These are phyloP conservation scores for Manihot esculenta DNA, from an alignment of 441 rosid species.

Conservation along the genomic window DNA sequence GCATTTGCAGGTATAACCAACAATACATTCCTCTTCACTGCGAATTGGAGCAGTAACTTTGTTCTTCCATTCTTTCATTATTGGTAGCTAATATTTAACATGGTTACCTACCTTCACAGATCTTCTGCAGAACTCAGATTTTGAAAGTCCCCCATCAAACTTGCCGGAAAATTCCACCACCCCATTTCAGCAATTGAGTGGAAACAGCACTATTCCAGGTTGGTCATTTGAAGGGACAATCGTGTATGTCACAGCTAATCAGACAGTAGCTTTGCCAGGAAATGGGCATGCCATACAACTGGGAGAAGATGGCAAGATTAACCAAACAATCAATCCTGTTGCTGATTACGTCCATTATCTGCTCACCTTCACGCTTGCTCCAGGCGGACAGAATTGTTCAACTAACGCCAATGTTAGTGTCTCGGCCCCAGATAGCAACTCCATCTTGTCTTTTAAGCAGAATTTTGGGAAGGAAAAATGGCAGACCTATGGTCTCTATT, in stretches of 20 bases:
- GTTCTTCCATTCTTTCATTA: not conserved
- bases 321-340: slow-evolving; percentile 48
- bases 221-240: slow-evolving; percentile 52
- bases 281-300: slow-evolving; percentile 49
- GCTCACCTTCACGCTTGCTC: slow-evolving; percentile 46
- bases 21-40: not conserved
- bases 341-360: slow-evolving; percentile 35
- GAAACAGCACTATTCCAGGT: slow-evolving; percentile 54
- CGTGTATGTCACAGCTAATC: slow-evolving; percentile 37
- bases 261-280: slow-evolving; percentile 35
- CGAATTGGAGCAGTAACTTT: not conserved
- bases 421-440: slow-evolving; percentile 46
- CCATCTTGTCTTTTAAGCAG: slow-evolving; percentile 34
- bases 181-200: slow-evolving; percentile 27
- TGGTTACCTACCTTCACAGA: slow-evolving; percentile 27
- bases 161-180: slow-evolving; percentile 23
- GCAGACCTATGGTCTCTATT: slow-evolving; percentile 47
- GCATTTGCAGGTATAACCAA: not conserved
- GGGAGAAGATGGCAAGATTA: slow-evolving; percentile 39
- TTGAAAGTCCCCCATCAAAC: slow-evolving; percentile 52
- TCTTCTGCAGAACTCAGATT: slow-evolving; percentile 52
- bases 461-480: slow-evolving; percentile 40
- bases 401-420: slow-evolving; percentile 32
- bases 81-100: not conserved
- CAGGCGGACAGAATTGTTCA: slow-evolving; percentile 42